Base-by-base conservation (phyloP, 805 yeast genomes). In the Dipodascus albidus region DNA sequence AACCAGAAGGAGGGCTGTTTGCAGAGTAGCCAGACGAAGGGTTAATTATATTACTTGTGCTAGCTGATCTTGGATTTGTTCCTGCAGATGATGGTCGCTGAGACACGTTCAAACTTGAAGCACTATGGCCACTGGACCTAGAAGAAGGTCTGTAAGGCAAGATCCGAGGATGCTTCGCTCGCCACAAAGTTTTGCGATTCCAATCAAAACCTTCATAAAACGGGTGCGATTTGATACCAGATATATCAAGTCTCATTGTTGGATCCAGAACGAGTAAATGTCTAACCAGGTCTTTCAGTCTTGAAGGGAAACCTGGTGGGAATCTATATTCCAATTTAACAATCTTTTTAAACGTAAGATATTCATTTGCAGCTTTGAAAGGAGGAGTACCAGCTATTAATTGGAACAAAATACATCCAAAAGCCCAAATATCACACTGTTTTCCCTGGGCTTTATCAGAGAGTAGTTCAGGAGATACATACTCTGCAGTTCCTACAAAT, bases 401-500 rank as follows among this genome's bases (percentile, higher is more conserved):
- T 67, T 89, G 97, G 66, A 76, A 89, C 42, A 90, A 68, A 41
- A 89, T 85, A 67, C 97, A 89, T 1, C 96, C 97, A 54, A 88
- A 67, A 1, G 97, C 96, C 97, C 97, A 89, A n/a, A 87, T 68
- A 65, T 89, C 97, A 33, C 91, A 77, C 57, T 83, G 84, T 63
- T 80, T 85, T 19, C 95, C 93, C 64, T 96, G 87, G 38, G 78
- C 74, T 65, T 91, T 93, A 60, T 79, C 75, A 50, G 82, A 77
- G 50, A 93, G 72, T 42, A 93, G 71, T 66, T 93, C 99, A 0
- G 98, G 99, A 0, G 96, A 84, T 1, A 93, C 96, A 63, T 90
- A 90, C 64, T 90, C 97, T 0, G 98, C 98, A 0, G 99, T 91
- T 0, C 99, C 99, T 2, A 91, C 98, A 72, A 91, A 93, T 0